phyloP scores from a whole-genome alignment of 1,139 yeast genomes.

The Protomyces inundatus region DNA sequence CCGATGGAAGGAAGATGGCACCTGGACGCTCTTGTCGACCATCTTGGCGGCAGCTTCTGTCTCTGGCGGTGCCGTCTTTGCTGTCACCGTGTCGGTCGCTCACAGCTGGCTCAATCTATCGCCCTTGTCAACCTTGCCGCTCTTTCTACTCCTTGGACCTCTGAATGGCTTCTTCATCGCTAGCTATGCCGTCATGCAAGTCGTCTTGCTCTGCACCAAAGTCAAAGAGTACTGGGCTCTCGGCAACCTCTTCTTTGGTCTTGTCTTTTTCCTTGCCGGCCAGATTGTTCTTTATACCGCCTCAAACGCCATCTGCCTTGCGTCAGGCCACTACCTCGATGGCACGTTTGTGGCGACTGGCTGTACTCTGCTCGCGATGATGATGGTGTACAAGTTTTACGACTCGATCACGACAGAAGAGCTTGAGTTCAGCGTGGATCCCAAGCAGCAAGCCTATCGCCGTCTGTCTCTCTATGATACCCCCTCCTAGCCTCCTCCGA shows the following conservation, averaged over 20 bases:
- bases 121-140: constrained; percentile 51
- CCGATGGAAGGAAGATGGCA: constrained; percentile 93
- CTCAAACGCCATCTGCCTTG: constrained; percentile 59
- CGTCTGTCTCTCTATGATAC: not conserved
- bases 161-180: constrained; percentile 63
- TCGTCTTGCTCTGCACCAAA: constrained; percentile 62
- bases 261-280: constrained; percentile 71
- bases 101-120: constrained; percentile 45
- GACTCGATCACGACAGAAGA: constrained; percentile 89
- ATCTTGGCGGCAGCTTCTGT: constrained; percentile 50
- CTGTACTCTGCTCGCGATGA: constrained; percentile 71
- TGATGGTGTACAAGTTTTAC: constrained; percentile 97
- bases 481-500: too few species aligned
- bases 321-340: constrained; percentile 78
- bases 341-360: constrained; percentile 81
- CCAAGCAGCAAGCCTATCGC: constrained; percentile 42
- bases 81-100: constrained; percentile 66
- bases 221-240: constrained; percentile 79
- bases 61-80: constrained; percentile 47
- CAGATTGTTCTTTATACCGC: constrained; percentile 69
- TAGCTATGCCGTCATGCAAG: constrained; percentile 61
- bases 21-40: constrained; percentile 52
- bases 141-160: constrained; percentile 66
- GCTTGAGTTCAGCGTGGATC: constrained; percentile 74
- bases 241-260: constrained; percentile 68